These are phyloP conservation scores for Reutealis trisperma DNA, from an alignment of 345 rosid species.

Conservation along the genomic window DNA sequence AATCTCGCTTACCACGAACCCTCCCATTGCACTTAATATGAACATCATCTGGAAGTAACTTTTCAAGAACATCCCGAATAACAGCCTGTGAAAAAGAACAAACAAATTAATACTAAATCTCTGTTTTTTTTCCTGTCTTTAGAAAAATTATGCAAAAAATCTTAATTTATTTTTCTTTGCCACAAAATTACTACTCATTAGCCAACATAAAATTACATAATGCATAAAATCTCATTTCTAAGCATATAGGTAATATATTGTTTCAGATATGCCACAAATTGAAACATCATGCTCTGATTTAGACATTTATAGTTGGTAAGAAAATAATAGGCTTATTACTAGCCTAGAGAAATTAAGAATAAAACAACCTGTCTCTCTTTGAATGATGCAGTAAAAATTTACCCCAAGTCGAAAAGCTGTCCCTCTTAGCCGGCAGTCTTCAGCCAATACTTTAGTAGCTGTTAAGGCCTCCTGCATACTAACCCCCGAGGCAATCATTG, in stretches of 20 bases:
- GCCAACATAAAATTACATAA: not conserved
- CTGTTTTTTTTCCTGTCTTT: not conserved
- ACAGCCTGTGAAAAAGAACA: slow-evolving; percentile 54
- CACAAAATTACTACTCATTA: not conserved
- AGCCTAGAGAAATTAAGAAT: not conserved
- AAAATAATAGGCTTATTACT: not conserved
- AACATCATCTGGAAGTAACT: slow-evolving; percentile 77
- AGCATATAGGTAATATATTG: not conserved
- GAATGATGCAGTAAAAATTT: slow-evolving; percentile 23
- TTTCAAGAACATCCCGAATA: slow-evolving; percentile 68
- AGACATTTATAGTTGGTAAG: not conserved
- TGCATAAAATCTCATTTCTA: not conserved
- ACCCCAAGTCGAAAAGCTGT: slow-evolving; percentile 98
- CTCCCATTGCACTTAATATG: slow-evolving; percentile 84
- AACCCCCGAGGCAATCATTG: slow-evolving; percentile 74
- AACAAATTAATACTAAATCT: not conserved
- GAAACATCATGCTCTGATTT: not conserved
- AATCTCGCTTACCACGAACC: slow-evolving; percentile 70
- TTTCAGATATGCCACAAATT: not conserved
- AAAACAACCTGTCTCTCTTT: not conserved
- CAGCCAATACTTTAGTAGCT: slow-evolving; percentile 71
- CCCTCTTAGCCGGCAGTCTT: slow-evolving; percentile 79
- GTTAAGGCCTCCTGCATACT: slow-evolving; percentile 71
- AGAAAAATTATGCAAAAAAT: not conserved
- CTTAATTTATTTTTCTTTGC: not conserved